Conservation (phyloP, 179 eudicot species). For the Patellifolia procumbens region DNA sequence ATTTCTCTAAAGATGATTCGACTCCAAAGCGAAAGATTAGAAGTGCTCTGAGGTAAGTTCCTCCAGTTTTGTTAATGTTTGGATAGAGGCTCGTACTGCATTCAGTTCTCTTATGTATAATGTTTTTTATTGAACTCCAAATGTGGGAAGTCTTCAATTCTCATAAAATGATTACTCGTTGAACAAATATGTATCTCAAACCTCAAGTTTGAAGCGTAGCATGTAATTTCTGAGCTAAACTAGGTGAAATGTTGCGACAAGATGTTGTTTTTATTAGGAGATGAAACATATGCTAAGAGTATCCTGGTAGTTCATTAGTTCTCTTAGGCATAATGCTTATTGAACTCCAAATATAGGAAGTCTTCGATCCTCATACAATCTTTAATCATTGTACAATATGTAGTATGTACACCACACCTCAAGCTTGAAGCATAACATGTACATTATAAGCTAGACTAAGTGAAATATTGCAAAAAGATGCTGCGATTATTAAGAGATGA, state of each 20-base stretch:
- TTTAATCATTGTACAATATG: no score
- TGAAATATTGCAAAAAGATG: background rate
- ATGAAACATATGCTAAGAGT: no score
- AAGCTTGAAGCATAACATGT: no score
- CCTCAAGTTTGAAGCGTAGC: background rate
- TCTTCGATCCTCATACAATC: no score
- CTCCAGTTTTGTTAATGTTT: background rate
- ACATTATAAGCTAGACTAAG: background rate
- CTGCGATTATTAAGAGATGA: background rate
- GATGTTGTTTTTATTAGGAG: no score
- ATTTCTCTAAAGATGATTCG: constrained; percentile 75
- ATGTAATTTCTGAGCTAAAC: no score
- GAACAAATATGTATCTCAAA: background rate
- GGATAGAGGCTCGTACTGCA: background rate
- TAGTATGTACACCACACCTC: no score
- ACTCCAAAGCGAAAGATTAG: constrained; percentile 61
- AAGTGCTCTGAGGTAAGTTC: constrained; percentile 69
- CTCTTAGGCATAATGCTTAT: no score
- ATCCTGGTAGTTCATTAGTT: no score
- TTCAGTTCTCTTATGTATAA: constrained; percentile 9
- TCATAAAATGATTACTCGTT: background rate
- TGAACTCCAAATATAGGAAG: no score
- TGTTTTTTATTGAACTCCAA: background rate
- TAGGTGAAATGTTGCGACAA: no score
- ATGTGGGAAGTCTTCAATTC: background rate